Evolutionary conservation across 306 rosid genomes (phyloP).

Genomic region (Cicer cuneatum): DNA sequence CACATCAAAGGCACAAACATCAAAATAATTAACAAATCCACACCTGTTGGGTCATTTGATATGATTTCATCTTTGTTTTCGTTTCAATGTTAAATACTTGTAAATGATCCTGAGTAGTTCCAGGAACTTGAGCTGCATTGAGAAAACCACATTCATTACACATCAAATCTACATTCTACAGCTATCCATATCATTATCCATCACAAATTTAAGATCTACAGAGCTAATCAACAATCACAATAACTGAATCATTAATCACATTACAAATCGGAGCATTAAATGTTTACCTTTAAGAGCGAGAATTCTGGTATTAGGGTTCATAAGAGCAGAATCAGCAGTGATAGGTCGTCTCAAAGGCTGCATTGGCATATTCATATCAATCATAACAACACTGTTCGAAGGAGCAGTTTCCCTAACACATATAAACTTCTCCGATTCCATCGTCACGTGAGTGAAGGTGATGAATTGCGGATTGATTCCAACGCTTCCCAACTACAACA

Average conservation of each 20-base stretch:
- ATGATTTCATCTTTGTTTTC: constrained; percentile 71
- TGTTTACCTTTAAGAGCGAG: constrained; percentile 73
- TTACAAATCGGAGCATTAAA: constrained; percentile 15
- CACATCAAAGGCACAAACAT: constrained; percentile 11
- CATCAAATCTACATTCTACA: neutral
- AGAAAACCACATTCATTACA: neutral
- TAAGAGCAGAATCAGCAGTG: constrained; percentile 82
- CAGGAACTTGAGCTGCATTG: constrained; percentile 76
- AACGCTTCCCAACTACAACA: constrained; percentile 66
- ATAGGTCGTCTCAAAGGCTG: constrained; percentile 86
- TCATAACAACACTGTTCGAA: constrained; percentile 71
- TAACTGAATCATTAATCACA: neutral
- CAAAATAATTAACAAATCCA: constrained; percentile 26
- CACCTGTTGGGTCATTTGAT: constrained; percentile 90
- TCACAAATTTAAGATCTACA: constrained; percentile 17
- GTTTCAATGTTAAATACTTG: constrained; percentile 79
- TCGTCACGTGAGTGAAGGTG: constrained; percentile 79
- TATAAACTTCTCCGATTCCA: constrained; percentile 85
- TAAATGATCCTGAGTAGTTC: constrained; percentile 83
- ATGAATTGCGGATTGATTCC: constrained; percentile 80
- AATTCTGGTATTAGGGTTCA: constrained; percentile 77
- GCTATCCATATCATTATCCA: neutral
- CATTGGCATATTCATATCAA: constrained; percentile 81
- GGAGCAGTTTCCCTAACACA: constrained; percentile 86
- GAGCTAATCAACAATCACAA: neutral